phyloP scores from a whole-genome alignment of 441 rosid species.

The Syzygium malaccense region DNA sequence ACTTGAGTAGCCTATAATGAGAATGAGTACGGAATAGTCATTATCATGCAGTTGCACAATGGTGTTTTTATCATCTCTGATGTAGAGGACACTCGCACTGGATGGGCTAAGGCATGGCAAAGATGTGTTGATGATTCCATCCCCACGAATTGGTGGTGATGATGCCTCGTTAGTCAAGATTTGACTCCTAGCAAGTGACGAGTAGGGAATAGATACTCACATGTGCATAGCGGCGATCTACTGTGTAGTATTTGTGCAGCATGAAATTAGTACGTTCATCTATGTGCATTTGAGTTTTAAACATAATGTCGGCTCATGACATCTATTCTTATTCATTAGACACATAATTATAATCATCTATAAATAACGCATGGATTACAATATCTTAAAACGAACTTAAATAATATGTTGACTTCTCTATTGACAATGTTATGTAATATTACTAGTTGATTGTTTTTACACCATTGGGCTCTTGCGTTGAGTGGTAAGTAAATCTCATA shows the following conservation, averaged over 20 bases:
- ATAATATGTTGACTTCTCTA: background rate
- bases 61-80: background rate
- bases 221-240: background rate
- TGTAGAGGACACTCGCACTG: accelerated
- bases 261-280: background rate
- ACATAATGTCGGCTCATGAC: accelerated
- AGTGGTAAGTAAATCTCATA: background rate
- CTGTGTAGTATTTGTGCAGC: background rate
- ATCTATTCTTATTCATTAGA: background rate
- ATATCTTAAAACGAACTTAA: background rate
- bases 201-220: background rate
- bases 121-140: background rate
- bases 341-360: background rate
- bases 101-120: background rate
- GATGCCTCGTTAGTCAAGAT: background rate
- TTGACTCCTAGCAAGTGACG: background rate
- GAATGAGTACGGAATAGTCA: background rate
- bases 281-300: background rate
- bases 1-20: background rate
- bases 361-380: accelerated
- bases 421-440: background rate
- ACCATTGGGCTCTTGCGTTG: background rate
- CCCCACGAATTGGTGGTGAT: background rate
- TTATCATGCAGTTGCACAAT: background rate
- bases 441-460: background rate